Evolutionary conservation across 176 grass and related monocot species (phyloP).

Genomic region (Bromus sterilis): DNA sequence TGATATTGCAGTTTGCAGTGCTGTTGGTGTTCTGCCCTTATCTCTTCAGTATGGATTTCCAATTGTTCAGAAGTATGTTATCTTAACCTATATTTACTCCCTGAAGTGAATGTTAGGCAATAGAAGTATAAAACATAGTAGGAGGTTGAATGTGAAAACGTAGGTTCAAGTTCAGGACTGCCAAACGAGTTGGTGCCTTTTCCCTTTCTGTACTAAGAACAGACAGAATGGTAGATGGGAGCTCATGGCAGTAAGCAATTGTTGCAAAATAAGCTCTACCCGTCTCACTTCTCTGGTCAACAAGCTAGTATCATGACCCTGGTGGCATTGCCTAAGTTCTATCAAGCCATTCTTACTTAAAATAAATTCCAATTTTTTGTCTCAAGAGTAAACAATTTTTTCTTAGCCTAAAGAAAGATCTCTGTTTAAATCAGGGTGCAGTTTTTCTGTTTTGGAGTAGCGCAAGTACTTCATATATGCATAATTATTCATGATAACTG

Average conservation of each 20-base stretch:
- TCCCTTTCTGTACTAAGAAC: neutral
- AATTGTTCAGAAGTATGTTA: conserved; percentile 84
- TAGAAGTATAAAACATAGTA: neutral
- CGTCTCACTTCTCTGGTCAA: neutral
- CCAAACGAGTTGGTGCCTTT: neutral
- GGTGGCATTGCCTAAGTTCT: neutral
- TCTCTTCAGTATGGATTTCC: conserved; percentile 98
- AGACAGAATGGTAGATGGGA: neutral
- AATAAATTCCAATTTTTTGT: neutral
- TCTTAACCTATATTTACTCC: conserved; percentile 18
- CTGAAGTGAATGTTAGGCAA: neutral
- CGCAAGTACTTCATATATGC: neutral
- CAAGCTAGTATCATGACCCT: neutral
- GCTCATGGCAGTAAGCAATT: neutral
- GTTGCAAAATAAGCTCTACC: neutral
- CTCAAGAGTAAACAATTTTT: neutral
- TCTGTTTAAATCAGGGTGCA: neutral
- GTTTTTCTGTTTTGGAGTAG: neutral
- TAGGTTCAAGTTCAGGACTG: neutral
- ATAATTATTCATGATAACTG: neutral
- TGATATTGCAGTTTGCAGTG: conserved; percentile 90
- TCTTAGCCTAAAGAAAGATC: neutral
- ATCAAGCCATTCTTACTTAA: neutral
- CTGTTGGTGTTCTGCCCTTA: conserved; percentile 90
- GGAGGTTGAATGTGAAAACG: neutral